Percentiles rank a stretch among this genome's conserved stretches.
phyloP scores from a whole-genome alignment of 306 rosid species.

The Trifolium repens region DNA sequence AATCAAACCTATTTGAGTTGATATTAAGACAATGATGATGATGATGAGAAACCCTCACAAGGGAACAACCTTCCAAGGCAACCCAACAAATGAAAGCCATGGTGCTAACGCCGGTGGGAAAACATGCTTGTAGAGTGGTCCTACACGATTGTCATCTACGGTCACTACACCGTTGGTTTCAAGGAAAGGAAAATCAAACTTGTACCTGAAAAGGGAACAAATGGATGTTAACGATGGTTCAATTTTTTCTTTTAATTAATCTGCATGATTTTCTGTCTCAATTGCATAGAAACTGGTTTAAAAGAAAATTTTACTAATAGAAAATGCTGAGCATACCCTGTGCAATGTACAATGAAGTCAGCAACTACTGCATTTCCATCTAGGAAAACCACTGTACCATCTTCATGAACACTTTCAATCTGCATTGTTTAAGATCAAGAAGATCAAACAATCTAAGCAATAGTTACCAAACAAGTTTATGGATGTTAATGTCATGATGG shows the following conservation, averaged over 20 bases:
- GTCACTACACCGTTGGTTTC: slow-evolving; percentile 63
- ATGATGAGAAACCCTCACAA: slow-evolving; percentile 1
- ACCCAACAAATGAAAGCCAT: slow-evolving; percentile 79
- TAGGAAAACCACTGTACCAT: slow-evolving; percentile 64
- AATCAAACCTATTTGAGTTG: background rate
- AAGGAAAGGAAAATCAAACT: slow-evolving; percentile 71
- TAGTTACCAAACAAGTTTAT: background rate
- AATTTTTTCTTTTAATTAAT: background rate
- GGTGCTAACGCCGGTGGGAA: slow-evolving; percentile 79
- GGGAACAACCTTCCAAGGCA: slow-evolving; percentile 66
- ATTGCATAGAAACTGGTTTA: slow-evolving; percentile 6
- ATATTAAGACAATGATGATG: slow-evolving; percentile 6
- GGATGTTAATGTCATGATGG: slow-evolving; percentile 31
- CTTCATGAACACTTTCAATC: slow-evolving; percentile 65
- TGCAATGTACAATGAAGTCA: slow-evolving; percentile 74
- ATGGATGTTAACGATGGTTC: background rate
- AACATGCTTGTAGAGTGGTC: slow-evolving; percentile 81
- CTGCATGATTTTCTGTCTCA: background rate
- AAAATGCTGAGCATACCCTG: slow-evolving; percentile 60
- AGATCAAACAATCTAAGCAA: slow-evolving; percentile 1
- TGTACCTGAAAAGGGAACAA: slow-evolving; percentile 56
- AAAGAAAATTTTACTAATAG: slow-evolving; percentile 1
- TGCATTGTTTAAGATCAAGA: slow-evolving; percentile 44
- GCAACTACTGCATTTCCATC: slow-evolving; percentile 65
- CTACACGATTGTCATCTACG: slow-evolving; percentile 73